These are phyloP conservation scores for Penicillium flavigenum DNA, from an alignment of 495 filamentous ascomycete genomes.

Conservation along the genomic window DNA sequence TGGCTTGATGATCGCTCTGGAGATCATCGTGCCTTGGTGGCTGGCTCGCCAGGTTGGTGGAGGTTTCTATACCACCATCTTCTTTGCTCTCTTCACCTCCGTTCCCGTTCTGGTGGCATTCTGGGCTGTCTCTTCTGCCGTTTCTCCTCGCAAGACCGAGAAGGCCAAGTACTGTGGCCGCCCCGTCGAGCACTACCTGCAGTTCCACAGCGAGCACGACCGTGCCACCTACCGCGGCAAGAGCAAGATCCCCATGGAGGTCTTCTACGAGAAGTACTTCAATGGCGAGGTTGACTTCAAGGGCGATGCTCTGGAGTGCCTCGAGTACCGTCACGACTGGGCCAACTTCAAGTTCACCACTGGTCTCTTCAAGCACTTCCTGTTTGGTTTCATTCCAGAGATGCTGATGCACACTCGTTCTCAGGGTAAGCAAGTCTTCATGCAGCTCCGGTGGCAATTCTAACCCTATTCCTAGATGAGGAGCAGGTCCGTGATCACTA, in stretches of 20 bases:
- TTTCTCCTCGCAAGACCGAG: constrained; percentile 62
- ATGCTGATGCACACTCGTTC: constrained; percentile 67
- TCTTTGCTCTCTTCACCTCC: constrained; percentile 57
- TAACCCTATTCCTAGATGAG: constrained; percentile 52
- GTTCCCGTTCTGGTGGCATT: constrained; percentile 58
- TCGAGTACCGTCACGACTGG: constrained; percentile 89
- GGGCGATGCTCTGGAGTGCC: constrained; percentile 71
- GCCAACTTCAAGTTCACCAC: constrained; percentile 70
- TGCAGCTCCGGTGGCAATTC: neutral
- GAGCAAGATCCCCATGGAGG: constrained; percentile 82
- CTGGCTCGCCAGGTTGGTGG: constrained; percentile 54
- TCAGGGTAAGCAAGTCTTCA: constrained; percentile 50
- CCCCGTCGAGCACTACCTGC: constrained; percentile 80
- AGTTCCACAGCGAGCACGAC: constrained; percentile 76
- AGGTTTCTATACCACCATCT: constrained; percentile 56
- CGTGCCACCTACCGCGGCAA: constrained; percentile 68
- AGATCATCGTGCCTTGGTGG: constrained; percentile 52
- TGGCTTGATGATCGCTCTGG: constrained; percentile 50
- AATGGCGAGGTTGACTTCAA: constrained; percentile 84
- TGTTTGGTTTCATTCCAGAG: constrained; percentile 68
- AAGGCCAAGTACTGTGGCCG: constrained; percentile 64
- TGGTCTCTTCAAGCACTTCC: constrained; percentile 63
- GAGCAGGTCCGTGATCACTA: constrained; percentile 76
- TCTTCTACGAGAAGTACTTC: constrained; percentile 89
- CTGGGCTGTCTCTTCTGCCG: constrained; percentile 56